Conservation (phyloP, 1,284 basidiomycete species). For the Austroboletus niveus region DNA sequence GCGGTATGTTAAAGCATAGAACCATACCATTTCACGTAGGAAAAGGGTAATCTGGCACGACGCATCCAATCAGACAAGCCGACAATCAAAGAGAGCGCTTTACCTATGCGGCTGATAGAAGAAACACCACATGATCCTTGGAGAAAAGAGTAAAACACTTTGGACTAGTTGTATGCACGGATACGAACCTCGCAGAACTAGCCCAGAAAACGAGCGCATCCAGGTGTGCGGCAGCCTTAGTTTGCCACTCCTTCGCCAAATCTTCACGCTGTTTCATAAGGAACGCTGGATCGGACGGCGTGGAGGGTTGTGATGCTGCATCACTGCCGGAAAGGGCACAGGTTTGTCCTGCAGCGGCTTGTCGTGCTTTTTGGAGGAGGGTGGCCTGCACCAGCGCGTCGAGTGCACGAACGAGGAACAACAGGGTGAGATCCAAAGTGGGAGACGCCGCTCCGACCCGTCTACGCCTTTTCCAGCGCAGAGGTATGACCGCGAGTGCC, state of each 20-base stretch:
- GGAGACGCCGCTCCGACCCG: slow-evolving; percentile 38
- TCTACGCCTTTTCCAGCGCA: slow-evolving; percentile 40
- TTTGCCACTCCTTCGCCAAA: slow-evolving; percentile 15
- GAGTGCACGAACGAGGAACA: slow-evolving; percentile 67
- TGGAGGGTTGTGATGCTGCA: not conserved
- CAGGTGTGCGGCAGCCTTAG: slow-evolving; percentile 39
- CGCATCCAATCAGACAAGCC: slow-evolving; percentile 4
- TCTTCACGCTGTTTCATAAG: slow-evolving; percentile 5
- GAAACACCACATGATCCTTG: slow-evolving; percentile 83
- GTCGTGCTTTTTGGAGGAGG: slow-evolving; percentile 7
- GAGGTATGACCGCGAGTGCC: slow-evolving; percentile 51
- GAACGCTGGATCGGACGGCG: slow-evolving; percentile 1
- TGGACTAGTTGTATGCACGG: not conserved
- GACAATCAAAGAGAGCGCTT: not conserved
- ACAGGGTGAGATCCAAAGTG: slow-evolving; percentile 65
- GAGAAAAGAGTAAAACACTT: slow-evolving; percentile 3
- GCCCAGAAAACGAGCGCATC: slow-evolving; percentile 74
- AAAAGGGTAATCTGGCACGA: slow-evolving; percentile 55
- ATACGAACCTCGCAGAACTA: slow-evolving; percentile 63
- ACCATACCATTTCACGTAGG: slow-evolving; percentile 66
- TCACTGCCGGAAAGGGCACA: not conserved
- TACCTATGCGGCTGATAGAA: slow-evolving; percentile 72
- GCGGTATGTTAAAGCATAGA: not conserved
- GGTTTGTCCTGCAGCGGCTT: slow-evolving; percentile 1
- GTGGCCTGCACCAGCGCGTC: slow-evolving; percentile 54